A percentile compares a stretch with the other conserved stretches of the same genome.
Conservation (phyloP, 768 basidiomycete genomes). For the Collybiopsis luxurians region DNA sequence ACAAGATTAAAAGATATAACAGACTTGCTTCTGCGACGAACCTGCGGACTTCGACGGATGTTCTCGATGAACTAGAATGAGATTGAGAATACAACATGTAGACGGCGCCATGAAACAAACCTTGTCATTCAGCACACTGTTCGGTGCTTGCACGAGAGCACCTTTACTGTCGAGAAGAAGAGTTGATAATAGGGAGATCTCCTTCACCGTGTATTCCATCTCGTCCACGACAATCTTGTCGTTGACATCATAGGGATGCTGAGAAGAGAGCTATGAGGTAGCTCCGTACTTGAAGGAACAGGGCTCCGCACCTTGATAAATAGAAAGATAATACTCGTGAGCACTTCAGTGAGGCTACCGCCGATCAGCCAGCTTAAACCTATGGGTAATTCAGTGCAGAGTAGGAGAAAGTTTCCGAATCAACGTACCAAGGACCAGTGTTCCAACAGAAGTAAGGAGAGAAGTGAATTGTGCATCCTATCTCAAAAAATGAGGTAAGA, state of each 20-base stretch:
- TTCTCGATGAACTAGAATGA: conserved; percentile 61
- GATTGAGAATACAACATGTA: background rate
- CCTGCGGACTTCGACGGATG: conserved; percentile 68
- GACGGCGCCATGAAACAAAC: conserved; percentile 28
- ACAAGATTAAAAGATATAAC: conserved; percentile 1
- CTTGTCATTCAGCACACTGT: conserved; percentile 54
- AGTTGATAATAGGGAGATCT: conserved; percentile 82
- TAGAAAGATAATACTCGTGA: conserved; percentile 87
- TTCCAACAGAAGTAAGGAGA: conserved; percentile 74
- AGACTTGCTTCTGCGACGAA: conserved; percentile 18
- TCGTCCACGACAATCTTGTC: conserved; percentile 60
- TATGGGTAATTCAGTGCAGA: conserved; percentile 19
- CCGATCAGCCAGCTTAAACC: conserved; percentile 89
- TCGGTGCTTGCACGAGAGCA: conserved; percentile 69
- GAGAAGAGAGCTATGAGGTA: too few species aligned
- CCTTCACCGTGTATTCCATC: conserved; percentile 74
- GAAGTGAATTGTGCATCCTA: conserved; percentile 74
- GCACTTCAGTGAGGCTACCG: conserved; percentile 71
- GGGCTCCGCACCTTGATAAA: conserved; percentile 55
- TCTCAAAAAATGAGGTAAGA: conserved; percentile 4
- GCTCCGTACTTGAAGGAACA: too few species aligned
- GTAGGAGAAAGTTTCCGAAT: conserved; percentile 4
- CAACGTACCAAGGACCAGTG: conserved; percentile 44
- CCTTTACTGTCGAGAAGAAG: conserved; percentile 63
- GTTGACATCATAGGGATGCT: conserved; percentile 77